phyloP scores from a whole-genome alignment of 768 basidiomycete species.

The Filobasidium wieringae region DNA sequence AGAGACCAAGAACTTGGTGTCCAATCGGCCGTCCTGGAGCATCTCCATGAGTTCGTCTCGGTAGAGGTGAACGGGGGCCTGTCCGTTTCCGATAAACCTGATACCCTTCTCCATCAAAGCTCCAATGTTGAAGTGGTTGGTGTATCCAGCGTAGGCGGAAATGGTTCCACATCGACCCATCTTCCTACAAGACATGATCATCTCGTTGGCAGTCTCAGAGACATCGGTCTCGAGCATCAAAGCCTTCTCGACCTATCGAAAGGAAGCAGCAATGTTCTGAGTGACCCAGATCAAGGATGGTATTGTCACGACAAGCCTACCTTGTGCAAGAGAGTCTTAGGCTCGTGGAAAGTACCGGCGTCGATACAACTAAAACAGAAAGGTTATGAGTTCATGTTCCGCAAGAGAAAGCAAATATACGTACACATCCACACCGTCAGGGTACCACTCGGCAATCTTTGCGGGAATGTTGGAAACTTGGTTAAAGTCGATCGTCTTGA shows the following conservation, averaged over 20 bases:
- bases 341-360: slow-evolving; percentile 54
- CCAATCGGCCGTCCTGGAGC: slow-evolving; percentile 46
- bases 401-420: slow-evolving; percentile 42
- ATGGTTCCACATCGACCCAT: slow-evolving; percentile 54
- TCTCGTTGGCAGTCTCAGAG: slow-evolving; percentile 53
- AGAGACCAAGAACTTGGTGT: slow-evolving; percentile 46
- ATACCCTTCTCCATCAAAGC: slow-evolving; percentile 68
- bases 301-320: too few species aligned
- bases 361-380: slow-evolving; percentile 19
- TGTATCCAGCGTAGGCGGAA: slow-evolving; percentile 56
- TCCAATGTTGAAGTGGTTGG: slow-evolving; percentile 51
- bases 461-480: slow-evolving; percentile 46
- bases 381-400: slow-evolving; percentile 6
- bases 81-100: slow-evolving; percentile 59
- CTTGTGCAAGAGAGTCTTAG: slow-evolving; percentile 55
- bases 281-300: too few species aligned
- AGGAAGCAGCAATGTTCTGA: background rate
- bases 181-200: slow-evolving; percentile 46
- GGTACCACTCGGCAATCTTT: slow-evolving; percentile 51
- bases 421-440: slow-evolving; percentile 55
- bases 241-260: slow-evolving; percentile 44
- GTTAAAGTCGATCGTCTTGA: slow-evolving; percentile 54
- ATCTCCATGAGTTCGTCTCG: slow-evolving; percentile 57
- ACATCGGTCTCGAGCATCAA: slow-evolving; percentile 67
- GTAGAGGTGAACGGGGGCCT: slow-evolving; percentile 62